These are phyloP conservation scores for Tilletia setariae DNA, from an alignment of 1,284 basidiomycete genomes.

Conservation along the genomic window DNA sequence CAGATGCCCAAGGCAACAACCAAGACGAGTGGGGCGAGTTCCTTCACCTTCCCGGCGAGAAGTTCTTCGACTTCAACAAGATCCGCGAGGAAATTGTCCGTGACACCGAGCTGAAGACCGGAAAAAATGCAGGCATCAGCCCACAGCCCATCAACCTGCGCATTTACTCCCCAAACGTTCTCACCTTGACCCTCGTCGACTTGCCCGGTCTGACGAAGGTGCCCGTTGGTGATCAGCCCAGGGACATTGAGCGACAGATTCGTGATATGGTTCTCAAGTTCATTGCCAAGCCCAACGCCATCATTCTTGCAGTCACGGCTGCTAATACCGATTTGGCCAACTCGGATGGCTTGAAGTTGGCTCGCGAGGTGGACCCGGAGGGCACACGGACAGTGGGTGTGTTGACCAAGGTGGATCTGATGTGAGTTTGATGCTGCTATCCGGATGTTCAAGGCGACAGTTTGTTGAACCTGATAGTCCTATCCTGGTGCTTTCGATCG, in stretches of 20 bases:
- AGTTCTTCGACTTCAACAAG: slow-evolving; percentile 95
- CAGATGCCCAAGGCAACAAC: slow-evolving; percentile 62
- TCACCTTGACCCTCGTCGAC: slow-evolving; percentile 94
- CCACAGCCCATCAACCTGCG: slow-evolving; percentile 94
- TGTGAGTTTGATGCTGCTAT: slow-evolving; percentile 63
- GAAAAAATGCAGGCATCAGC: slow-evolving; percentile 80
- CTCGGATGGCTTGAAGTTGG: slow-evolving; percentile 94
- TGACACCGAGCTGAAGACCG: slow-evolving; percentile 96
- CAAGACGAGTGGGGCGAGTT: slow-evolving; percentile 99
- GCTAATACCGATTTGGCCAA: slow-evolving; percentile 97
- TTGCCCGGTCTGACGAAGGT: slow-evolving; percentile 93
- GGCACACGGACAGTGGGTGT: slow-evolving; percentile 94
- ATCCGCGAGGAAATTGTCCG: slow-evolving; percentile 92
- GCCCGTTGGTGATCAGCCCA: slow-evolving; percentile 94
- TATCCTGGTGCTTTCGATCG: neutral
- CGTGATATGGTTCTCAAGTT: slow-evolving; percentile 93
- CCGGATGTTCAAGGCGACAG: too few species aligned
- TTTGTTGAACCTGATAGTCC: neutral
- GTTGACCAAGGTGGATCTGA: slow-evolving; percentile 93
- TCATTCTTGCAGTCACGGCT: slow-evolving; percentile 88
- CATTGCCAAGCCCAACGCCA: slow-evolving; percentile 79
- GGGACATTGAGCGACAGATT: slow-evolving; percentile 97
- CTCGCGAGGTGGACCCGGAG: slow-evolving; percentile 92
- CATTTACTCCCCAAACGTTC: slow-evolving; percentile 91
- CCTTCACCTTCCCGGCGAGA: slow-evolving; percentile 81